These are phyloP conservation scores for Wickerhamiella allomyrinae DNA, from an alignment of 805 yeast species.

Conservation along the genomic window DNA sequence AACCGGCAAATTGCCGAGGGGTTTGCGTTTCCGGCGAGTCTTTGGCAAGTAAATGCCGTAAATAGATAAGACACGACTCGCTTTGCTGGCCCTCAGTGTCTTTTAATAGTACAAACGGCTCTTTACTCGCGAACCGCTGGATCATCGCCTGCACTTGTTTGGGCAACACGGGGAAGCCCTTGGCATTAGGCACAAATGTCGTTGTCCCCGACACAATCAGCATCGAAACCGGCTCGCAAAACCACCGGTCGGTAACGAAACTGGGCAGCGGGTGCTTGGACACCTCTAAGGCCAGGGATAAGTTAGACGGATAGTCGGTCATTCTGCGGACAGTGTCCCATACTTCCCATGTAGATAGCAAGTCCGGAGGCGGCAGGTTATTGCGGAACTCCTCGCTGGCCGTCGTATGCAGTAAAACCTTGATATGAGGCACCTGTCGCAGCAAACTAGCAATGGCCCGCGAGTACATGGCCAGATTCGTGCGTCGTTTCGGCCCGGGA, in stretches of 20 bases:
- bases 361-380: slow-evolving; percentile 25
- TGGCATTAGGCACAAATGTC: slow-evolving; percentile 43
- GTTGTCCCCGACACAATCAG: slow-evolving; percentile 38
- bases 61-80: slow-evolving; percentile 30
- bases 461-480: slow-evolving; percentile 37
- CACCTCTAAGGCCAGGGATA: slow-evolving; percentile 63
- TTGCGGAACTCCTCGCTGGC: slow-evolving; percentile 30
- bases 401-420: slow-evolving; percentile 23
- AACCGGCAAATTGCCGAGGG: slow-evolving; percentile 25
- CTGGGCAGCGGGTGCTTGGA: slow-evolving; percentile 46
- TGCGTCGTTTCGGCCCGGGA: slow-evolving; percentile 50
- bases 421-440: slow-evolving; percentile 18
- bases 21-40: slow-evolving; percentile 18
- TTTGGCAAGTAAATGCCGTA: slow-evolving; percentile 28
- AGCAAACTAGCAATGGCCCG: slow-evolving; percentile 29
- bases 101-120: slow-evolving; percentile 34
- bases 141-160: slow-evolving; percentile 40
- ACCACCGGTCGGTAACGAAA: slow-evolving; percentile 44
- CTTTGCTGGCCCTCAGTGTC: slow-evolving; percentile 22
- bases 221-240: slow-evolving; percentile 50
- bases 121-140: slow-evolving; percentile 31
- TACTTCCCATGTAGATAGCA: slow-evolving; percentile 54
- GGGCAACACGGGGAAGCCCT: slow-evolving; percentile 49
- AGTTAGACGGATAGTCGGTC: slow-evolving; percentile 38
- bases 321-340: slow-evolving; percentile 53